A percentile compares a stretch with the other conserved stretches of the same genome.
Evolutionary conservation across 495 filamentous ascomycete species (phyloP).

Genomic region (Penicillium herquei): DNA sequence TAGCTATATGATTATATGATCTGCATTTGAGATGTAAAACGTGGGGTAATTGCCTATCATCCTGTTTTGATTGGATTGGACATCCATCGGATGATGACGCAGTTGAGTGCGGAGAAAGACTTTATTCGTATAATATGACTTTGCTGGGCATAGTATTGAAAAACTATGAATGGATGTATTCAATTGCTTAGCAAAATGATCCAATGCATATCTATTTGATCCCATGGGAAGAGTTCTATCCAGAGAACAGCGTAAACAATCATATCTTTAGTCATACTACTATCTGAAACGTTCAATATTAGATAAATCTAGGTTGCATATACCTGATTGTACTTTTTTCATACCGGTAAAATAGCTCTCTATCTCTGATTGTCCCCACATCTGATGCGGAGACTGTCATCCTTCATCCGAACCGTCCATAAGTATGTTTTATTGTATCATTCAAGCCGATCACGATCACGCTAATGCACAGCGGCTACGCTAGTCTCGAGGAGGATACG

Average conservation of each 20-base stretch:
- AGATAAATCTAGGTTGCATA: too few relatives aligned
- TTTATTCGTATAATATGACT: too few relatives aligned
- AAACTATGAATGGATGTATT: too few relatives aligned
- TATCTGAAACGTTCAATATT: too few relatives aligned
- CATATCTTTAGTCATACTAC: too few relatives aligned
- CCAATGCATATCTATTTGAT: too few relatives aligned
- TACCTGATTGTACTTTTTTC: too few relatives aligned
- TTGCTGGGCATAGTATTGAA: too few relatives aligned
- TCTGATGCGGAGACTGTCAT: background rate
- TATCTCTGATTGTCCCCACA: background rate
- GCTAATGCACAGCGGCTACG: constrained; percentile 12
- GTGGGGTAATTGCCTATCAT: constrained; percentile 3
- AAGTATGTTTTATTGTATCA: background rate
- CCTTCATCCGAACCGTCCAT: background rate
- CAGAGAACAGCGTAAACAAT: too few relatives aligned
- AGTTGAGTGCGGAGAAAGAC: background rate
- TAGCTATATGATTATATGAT: background rate
- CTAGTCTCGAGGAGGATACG: constrained; percentile 6
- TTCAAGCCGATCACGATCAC: background rate
- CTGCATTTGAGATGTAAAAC: background rate
- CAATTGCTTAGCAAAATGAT: too few relatives aligned
- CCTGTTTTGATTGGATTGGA: background rate
- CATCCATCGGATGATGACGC: background rate
- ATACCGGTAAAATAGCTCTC: too few relatives aligned
- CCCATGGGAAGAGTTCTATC: too few relatives aligned